Conservation (phyloP, 257 asterid species). For the Dorcoceras hygrometricum region DNA sequence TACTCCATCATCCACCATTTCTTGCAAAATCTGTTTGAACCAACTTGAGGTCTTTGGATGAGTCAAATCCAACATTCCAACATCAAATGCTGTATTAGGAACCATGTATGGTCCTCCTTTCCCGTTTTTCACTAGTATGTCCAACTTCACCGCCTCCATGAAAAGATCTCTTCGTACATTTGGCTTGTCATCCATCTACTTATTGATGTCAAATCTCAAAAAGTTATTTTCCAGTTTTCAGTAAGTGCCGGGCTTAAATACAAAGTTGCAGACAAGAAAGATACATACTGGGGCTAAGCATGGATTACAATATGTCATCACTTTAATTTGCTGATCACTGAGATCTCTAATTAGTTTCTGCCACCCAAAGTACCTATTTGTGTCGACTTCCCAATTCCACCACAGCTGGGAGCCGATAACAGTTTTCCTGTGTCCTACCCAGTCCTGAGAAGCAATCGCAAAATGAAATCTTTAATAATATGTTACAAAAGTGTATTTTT, state of each 20-base stretch:
- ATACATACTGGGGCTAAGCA: slow-evolving; percentile 82
- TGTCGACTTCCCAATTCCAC: slow-evolving; percentile 99
- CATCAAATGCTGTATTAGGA: slow-evolving; percentile 92
- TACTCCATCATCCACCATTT: slow-evolving; percentile 94
- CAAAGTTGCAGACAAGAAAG: slow-evolving; percentile 3
- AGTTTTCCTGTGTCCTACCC: slow-evolving; percentile 96
- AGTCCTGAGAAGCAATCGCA: slow-evolving; percentile 49
- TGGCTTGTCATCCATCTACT: slow-evolving; percentile 69
- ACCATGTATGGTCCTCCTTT: slow-evolving; percentile 79
- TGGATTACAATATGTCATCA: slow-evolving; percentile 99
- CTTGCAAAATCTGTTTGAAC: slow-evolving; percentile 80
- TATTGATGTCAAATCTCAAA: slow-evolving; percentile 4
- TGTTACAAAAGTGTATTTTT: not conserved
- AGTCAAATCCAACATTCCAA: slow-evolving; percentile 92
- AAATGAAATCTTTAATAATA: not conserved
- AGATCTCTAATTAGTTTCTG: slow-evolving; percentile 56
- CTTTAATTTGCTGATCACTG: slow-evolving; percentile 46
- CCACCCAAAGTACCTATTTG: slow-evolving; percentile 78
- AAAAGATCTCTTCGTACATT: slow-evolving; percentile 57
- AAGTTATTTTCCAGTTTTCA: not conserved
- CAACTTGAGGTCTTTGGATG: slow-evolving; percentile 66
- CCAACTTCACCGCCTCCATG: slow-evolving; percentile 78
- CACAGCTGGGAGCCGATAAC: slow-evolving; percentile 95
- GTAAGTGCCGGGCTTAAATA: not conserved
- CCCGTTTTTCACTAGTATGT: slow-evolving; percentile 72